These are phyloP conservation scores for Chlamydomonas applanata DNA, from an alignment of 139 green algal genomes.

Conservation along the genomic window DNA sequence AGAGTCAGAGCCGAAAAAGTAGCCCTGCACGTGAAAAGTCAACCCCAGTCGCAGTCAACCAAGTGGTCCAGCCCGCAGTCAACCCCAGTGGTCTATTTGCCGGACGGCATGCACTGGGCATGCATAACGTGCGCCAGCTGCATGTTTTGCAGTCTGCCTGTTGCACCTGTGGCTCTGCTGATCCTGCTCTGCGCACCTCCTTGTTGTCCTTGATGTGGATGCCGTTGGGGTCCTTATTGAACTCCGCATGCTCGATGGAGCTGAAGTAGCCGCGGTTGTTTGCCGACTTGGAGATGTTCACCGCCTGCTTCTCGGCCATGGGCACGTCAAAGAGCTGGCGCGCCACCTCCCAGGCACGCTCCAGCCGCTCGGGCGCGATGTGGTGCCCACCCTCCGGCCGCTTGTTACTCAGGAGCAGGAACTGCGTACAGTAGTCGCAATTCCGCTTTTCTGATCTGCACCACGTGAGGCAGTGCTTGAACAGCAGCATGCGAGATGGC, in stretches of 20 bases:
- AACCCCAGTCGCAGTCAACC: background rate
- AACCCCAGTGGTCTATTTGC: no score
- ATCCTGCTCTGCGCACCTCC: background rate
- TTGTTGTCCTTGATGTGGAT: conserved; percentile 15
- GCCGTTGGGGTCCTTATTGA: conserved; percentile 9
- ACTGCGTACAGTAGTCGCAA: background rate
- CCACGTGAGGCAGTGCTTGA: background rate
- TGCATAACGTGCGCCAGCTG: background rate
- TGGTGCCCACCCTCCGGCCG: background rate
- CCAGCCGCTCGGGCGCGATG: background rate
- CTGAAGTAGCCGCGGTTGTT: conserved; percentile 19
- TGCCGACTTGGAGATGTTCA: background rate
- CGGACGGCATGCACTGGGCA: no score
- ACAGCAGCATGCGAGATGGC: no score
- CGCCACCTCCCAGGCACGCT: background rate
- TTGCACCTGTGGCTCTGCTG: no score
- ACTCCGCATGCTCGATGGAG: conserved; percentile 2
- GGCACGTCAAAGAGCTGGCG: background rate
- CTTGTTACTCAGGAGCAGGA: conserved; percentile 9
- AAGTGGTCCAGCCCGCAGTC: background rate
- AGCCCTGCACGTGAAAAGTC: background rate
- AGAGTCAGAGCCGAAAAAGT: conserved; percentile 7
- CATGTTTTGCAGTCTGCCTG: no score
- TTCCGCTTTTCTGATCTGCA: background rate
- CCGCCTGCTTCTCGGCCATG: background rate